Percentiles rank a stretch among this genome's conserved stretches.
These are phyloP conservation scores for Pyropia yezoensis DNA, from an alignment of 23 red algal species.

Conservation along the genomic window DNA sequence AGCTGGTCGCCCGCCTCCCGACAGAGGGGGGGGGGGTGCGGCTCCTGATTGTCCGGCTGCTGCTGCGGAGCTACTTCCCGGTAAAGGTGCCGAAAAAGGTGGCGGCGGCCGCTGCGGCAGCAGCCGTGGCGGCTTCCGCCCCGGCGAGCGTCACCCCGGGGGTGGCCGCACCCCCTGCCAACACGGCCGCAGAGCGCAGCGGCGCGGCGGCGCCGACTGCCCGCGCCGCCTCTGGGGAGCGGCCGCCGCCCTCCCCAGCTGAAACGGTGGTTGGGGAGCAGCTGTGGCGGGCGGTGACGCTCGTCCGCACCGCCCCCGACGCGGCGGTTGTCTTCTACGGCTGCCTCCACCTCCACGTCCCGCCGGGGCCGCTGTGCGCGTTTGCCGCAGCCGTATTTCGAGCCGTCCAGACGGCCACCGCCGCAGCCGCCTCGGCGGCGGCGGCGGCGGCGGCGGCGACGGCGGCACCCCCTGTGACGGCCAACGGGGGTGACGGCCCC, in stretches of 20 bases:
- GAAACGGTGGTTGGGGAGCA: too few species aligned
- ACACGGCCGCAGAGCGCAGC: too few species aligned
- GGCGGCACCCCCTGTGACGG: neutral
- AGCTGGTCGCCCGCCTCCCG: constrained; percentile 28
- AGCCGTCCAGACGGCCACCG: constrained; percentile 11
- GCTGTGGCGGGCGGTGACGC: constrained; percentile 1
- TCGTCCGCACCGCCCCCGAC: constrained; percentile 16
- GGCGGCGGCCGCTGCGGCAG: too few species aligned
- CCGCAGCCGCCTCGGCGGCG: neutral
- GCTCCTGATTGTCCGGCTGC: constrained; percentile 27
- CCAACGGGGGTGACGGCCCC: neutral
- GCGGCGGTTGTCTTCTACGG: constrained; percentile 40
- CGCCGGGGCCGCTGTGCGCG: constrained; percentile 46
- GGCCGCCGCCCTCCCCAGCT: too few species aligned
- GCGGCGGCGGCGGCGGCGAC: neutral
- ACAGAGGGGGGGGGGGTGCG: constrained; percentile 11
- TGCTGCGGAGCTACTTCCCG: constrained; percentile 44
- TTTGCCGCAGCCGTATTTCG: constrained; percentile 31
- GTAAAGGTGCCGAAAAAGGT: constrained; percentile 4
- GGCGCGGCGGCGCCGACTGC: too few species aligned
- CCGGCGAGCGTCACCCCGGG: too few species aligned
- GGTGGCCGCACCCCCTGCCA: too few species aligned
- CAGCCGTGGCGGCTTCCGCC: too few species aligned
- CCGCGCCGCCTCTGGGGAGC: too few species aligned
- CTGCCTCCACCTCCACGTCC: constrained; percentile 27